Base-by-base conservation (phyloP, 345 rosid genomes). In the Eucalyptus grandis region DNA sequence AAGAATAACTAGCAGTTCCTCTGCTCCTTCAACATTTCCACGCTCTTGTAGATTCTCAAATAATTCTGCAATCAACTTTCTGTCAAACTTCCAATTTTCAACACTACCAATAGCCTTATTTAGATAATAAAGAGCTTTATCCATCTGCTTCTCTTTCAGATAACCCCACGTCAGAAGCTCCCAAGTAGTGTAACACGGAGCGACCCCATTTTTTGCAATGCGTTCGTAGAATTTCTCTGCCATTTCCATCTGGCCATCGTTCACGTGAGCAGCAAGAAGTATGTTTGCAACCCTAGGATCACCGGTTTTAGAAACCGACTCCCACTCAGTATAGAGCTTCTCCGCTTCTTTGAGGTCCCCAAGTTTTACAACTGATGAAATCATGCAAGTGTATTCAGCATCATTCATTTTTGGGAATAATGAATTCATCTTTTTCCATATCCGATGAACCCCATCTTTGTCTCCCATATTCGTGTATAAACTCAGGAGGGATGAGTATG, bases 91-190 rank as follows among this genome's bases (percentile, higher is more conserved):
- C 99, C 98, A 95, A 58, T 92, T 94, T 89, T 92, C 94, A 88
- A 98, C 97, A 89, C 95, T 93, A 37, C 92, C 91, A 89, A 96
- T 58, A 14, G 97, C 98, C 91, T 96, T 97, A 91, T 91, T 90
- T 34, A 98, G 94, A 92, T 91, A 94, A 90, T 92, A 94, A 80
- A 96, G 82, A 80, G 94, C 97, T 49, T 93, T 95, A 51, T 92
- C 96, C 90, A 90, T 91, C 86, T 93, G 92, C 88, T 92, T 93
- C 37, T 86, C 88, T 89, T 94, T 94, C 90, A 97, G 88, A 91
- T 94, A 93, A 56, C 94, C 97, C 95, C 96, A 93, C 4, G 96
- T 92, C 82, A 97, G 95, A 91, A 96, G 97, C 89, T 98, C 98
- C 97, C 97, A 97, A 58, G 99, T 95, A 40, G 97, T 95, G 90